Percentiles rank a stretch among this genome's conserved stretches.
These are phyloP conservation scores for Saccharomycopsis sp. DNA, from an alignment of 805 yeast genomes.

Conservation along the genomic window DNA sequence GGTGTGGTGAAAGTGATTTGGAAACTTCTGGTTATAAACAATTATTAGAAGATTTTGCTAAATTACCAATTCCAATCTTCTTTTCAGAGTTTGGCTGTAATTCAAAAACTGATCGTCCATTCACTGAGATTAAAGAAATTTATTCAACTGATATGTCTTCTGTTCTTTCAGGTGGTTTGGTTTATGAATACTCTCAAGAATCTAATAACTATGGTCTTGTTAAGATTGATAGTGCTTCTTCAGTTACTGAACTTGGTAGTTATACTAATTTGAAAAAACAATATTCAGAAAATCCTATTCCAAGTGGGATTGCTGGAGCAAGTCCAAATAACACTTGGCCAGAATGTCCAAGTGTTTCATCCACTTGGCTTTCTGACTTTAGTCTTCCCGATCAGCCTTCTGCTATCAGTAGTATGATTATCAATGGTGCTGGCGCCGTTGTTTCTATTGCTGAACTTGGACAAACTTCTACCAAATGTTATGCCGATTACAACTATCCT, in stretches of 20 bases:
- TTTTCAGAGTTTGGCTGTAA: slow-evolving; percentile 87
- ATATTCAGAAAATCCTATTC: slow-evolving; percentile 41
- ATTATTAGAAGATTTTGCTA: slow-evolving; percentile 55
- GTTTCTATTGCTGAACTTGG: slow-evolving; percentile 30
- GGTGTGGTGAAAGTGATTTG: slow-evolving; percentile 81
- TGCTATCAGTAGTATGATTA: slow-evolving; percentile 58
- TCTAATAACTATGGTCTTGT: slow-evolving; percentile 76
- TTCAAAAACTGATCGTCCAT: slow-evolving; percentile 52
- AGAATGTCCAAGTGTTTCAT: slow-evolving; percentile 31
- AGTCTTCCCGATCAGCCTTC: slow-evolving; percentile 48
- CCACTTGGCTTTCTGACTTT: slow-evolving; percentile 7
- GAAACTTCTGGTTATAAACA: slow-evolving; percentile 57
- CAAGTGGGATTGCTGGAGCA: slow-evolving; percentile 38
- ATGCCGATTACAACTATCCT: slow-evolving; percentile 22
- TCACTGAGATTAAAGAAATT: slow-evolving; percentile 67
- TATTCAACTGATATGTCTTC: slow-evolving; percentile 68
- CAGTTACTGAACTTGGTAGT: slow-evolving; percentile 22
- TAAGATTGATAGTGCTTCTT: slow-evolving; percentile 32
- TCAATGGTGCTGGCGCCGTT: slow-evolving; percentile 50
- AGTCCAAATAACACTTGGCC: slow-evolving; percentile 27
- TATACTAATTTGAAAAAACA: slow-evolving; percentile 44
- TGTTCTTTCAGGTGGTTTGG: slow-evolving; percentile 91
- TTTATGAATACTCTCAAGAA: slow-evolving; percentile 82
- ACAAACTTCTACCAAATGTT: slow-evolving; percentile 29
- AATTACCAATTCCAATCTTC: slow-evolving; percentile 72